Evolutionary conservation across 192 early-diverging fungal species (phyloP).

Genomic region (Coemansia sp.): DNA sequence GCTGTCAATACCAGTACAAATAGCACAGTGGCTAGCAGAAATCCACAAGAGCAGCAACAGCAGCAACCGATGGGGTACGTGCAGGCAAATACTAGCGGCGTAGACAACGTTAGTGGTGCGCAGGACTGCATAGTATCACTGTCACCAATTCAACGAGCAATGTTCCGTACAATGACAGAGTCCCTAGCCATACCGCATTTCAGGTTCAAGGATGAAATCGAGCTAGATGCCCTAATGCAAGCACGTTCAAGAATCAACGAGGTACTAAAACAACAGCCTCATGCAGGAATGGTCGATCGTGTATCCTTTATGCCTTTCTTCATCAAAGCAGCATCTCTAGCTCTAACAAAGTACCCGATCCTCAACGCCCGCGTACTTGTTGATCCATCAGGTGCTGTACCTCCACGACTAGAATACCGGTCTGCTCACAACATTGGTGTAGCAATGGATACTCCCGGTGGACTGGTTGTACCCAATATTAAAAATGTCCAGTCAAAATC

Average conservation of each 20-base stretch:
- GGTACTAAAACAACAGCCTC: conserved; percentile 52
- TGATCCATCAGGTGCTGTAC: conserved; percentile 39
- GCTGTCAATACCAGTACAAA: no score
- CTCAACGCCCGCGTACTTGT: conserved; percentile 69
- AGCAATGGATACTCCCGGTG: conserved; percentile 97
- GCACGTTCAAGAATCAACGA: conserved; percentile 67
- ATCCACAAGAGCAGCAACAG: no score
- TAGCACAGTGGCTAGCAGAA: neutral
- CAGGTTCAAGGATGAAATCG: conserved; percentile 88
- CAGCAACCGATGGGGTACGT: conserved; percentile 16
- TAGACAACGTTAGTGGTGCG: conserved; percentile 21
- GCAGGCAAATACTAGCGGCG: conserved; percentile 20
- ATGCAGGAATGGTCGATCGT: conserved; percentile 55
- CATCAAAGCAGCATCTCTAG: conserved; percentile 83
- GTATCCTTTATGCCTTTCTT: conserved; percentile 95
- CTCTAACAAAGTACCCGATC: conserved; percentile 78
- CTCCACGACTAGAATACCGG: conserved; percentile 70
- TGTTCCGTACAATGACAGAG: conserved; percentile 95
- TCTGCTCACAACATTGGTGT: conserved; percentile 87
- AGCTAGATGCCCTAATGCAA: conserved; percentile 63
- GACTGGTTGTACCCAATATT: conserved; percentile 90
- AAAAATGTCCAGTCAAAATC: conserved; percentile 85
- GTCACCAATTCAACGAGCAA: conserved; percentile 86
- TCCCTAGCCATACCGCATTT: conserved; percentile 93
- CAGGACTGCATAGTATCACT: conserved; percentile 64